Percentiles rank a stretch among this genome's conserved stretches.
These are phyloP conservation scores for Tetradesmus obliquus DNA, from an alignment of 139 green algal genomes.

Conservation along the genomic window DNA sequence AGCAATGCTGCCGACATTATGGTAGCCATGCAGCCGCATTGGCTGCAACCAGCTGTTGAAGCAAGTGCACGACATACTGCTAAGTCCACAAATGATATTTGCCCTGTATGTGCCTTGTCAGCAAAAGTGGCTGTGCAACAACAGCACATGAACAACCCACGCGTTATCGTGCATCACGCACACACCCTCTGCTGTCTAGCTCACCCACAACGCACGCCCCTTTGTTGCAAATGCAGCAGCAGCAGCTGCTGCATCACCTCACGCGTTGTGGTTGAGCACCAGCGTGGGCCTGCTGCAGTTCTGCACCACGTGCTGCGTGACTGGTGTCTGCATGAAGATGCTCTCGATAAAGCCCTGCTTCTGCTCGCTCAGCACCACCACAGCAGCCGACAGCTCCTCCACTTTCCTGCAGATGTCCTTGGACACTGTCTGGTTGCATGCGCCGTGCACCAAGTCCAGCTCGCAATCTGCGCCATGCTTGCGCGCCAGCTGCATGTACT, in stretches of 20 bases:
- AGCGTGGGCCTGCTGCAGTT: constrained; percentile 35
- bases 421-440: constrained; percentile 33
- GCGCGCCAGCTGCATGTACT: constrained; percentile 9
- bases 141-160: no score
- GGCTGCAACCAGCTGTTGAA: not conserved
- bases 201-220: not conserved
- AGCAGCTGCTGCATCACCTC: not conserved
- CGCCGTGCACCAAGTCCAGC: constrained; percentile 33
- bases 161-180: no score
- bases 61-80: not conserved
- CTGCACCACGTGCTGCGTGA: constrained; percentile 22
- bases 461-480: constrained; percentile 16
- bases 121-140: no score
- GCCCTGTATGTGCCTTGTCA: no score
- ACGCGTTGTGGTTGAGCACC: constrained; percentile 1
- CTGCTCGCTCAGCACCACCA: constrained; percentile 42
- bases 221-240: not conserved
- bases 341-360: constrained; percentile 19
- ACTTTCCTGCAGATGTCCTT: constrained; percentile 4
- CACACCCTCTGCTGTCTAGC: no score
- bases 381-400: constrained; percentile 35
- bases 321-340: constrained; percentile 16
- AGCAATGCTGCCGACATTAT: not conserved
- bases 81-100: no score
- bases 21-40: no score